Base-by-base conservation (phyloP, 31 red algal genomes). In the Asparagopsis taxiformis region DNA sequence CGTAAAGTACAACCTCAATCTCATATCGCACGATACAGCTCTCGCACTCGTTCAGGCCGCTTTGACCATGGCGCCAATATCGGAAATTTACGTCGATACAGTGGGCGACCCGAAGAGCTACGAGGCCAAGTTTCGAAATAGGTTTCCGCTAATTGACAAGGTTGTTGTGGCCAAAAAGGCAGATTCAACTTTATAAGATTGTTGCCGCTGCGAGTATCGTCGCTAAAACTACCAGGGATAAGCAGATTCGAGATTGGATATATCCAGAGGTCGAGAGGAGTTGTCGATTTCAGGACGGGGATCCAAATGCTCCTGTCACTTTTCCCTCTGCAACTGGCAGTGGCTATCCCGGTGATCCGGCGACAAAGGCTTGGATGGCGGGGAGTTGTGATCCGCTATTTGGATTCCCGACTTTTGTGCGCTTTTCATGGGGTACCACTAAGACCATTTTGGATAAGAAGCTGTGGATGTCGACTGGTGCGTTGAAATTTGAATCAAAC, bases 141-240 rank as follows among this genome's bases (percentile, higher is more conserved):
- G 34, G 1, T 96, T 96, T 57, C 87, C 93, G 20, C 17, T 21
- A 2, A 36, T 96, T 22, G n/a, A 38, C 0, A 86, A 78, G 43
- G 70, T 96, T 36, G 77, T 91, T 29, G 93, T 96, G 23, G 77
- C 70, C 50, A 85, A 72, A 38, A 87, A 96, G 52, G 93, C 93
- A 0, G 93, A 96, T 44, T 33, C 67, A 10, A 72, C 62, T 5
- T n/a, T 96, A 75, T 69, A 52, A 50, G 6, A 80, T 96, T 33
- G 93, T 96, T 10, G 79, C 73, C 24, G 93, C 93, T 28, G 93
- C 93, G 16, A 91, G 87, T 63, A 96, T 96, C 32, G 69, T 91
- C 21, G 93, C 86, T 5, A 96, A 96, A 50, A 81, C 77, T 34
- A 87, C 74, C 39, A 49, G 93, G 20, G 93, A 96, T 51, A 48